Evolutionary conservation across 176 grass and related monocot genomes (phyloP), one percentile per base, ranked within the genome.

Genomic region (Typha latifolia): DNA sequence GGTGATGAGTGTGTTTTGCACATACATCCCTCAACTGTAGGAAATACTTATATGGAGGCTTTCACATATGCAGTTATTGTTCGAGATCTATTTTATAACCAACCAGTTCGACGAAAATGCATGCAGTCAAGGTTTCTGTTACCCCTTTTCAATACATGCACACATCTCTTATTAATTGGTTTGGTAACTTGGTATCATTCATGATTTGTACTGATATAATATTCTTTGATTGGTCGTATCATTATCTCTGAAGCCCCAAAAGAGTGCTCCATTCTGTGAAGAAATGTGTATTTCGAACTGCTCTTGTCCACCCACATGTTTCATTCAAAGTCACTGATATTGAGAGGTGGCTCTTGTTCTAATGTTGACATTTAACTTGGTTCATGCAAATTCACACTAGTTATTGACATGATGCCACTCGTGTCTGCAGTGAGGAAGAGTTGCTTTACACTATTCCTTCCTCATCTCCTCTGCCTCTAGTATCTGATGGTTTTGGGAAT

Each of bases 31-130:
- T 78, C 61, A 47, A 50, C 19, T 48, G 78, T 73, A 26, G 43
- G 48, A 14, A 13, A 12, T 66, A 66, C 21, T 69, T 56, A 48
- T 20, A 47, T 57, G 43, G 27, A 14, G 16, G 27, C 18, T 75
- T 78, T 55, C 27, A 66, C 62, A 62, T 48, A 84, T 86, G 69
- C 79, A 97, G 93, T 97, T 66, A 71, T 86, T 83, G 85, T 86
- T 70, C 78, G 85, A 64, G 93, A 97, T 51, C 76, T 97, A 66
- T 96, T 97, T 71, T 92, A 92, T 74, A 89, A 97, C 62, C 88
- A 97, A 80, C 93, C 88, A 61, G 93, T 97, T 49, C 83, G 93
- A 49, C 86, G 85, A 75, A 97, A 88, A 89, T 87, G 80, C 77
- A 89, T 92, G 79, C 85, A 86, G 66, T 89, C 83, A 76, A 91